Evolutionary conservation across 106 monocot species (phyloP).

Genomic region (Gastrodia elata): DNA sequence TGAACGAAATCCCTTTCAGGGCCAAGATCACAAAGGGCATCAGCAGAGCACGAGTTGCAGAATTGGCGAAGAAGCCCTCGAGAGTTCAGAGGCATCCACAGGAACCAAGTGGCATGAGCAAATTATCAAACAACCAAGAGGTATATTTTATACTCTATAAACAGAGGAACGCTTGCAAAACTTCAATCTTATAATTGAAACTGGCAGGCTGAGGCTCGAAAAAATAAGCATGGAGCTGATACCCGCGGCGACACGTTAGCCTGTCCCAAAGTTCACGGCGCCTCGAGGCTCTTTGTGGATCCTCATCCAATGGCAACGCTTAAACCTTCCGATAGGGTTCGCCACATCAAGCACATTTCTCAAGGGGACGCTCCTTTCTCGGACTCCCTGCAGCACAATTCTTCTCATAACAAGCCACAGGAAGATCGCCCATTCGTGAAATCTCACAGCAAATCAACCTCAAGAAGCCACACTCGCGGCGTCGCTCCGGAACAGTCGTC

Average conservation of each 20-base stretch:
- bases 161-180: neutral
- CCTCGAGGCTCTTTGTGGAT: constrained; percentile 40
- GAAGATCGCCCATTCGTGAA: constrained; percentile 25
- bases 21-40: constrained; percentile 14
- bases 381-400: constrained; percentile 46
- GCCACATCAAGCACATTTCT: constrained; percentile 18
- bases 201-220: constrained; percentile 27
- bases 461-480: constrained; percentile 20
- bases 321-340: constrained; percentile 22
- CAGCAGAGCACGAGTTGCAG: constrained; percentile 31
- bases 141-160: constrained; percentile 25
- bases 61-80: constrained; percentile 34
- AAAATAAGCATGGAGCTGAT: constrained; percentile 16
- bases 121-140: constrained; percentile 31
- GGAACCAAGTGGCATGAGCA: constrained; percentile 24
- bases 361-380: constrained; percentile 47
- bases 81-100: constrained; percentile 36
- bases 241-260: constrained; percentile 21
- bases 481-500: constrained; percentile 5
- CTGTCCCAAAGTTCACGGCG: constrained; percentile 22
- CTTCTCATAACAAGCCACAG: constrained; percentile 49
- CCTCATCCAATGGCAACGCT: constrained; percentile 43
- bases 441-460: constrained; percentile 30
- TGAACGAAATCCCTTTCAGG: too few species aligned
- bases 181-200: neutral